These are phyloP conservation scores for Trichothecium sympodiale DNA, from an alignment of 2,329 filamentous ascomycete species.

Conservation along the genomic window DNA sequence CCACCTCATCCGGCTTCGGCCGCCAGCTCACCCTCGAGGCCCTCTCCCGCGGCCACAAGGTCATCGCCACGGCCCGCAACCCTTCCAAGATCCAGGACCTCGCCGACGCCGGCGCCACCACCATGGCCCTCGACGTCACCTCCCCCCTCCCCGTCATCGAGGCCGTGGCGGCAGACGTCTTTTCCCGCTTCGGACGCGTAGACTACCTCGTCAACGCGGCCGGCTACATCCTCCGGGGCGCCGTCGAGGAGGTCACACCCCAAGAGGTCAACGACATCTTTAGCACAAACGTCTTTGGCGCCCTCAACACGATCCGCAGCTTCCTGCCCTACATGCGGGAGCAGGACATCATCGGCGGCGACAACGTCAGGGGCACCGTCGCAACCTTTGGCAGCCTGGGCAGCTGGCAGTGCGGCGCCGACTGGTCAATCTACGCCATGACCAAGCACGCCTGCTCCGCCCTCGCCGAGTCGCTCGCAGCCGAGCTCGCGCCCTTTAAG, in stretches of 20 bases:
- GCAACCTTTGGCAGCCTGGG: constrained; percentile 36
- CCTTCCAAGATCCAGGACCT: constrained; percentile 28
- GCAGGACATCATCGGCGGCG: constrained; percentile 13
- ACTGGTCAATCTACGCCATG: constrained; percentile 28
- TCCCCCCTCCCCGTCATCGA: constrained; percentile 23
- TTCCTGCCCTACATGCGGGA: constrained; percentile 35
- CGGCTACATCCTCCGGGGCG: constrained; percentile 30
- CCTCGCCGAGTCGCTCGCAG: constrained; percentile 29
- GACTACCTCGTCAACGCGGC: constrained; percentile 38
- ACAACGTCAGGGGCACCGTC: constrained; percentile 16
- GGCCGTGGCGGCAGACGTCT: constrained; percentile 19
- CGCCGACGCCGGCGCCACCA: constrained; percentile 27
- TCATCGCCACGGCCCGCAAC: constrained; percentile 38
- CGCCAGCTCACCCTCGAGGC: constrained; percentile 29
- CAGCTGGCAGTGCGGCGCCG: constrained; percentile 27
- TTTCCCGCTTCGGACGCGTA: constrained; percentile 23
- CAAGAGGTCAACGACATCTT: constrained; percentile 27
- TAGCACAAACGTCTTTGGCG: constrained; percentile 43
- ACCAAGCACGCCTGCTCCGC: constrained; percentile 35
- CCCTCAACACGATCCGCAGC: constrained; percentile 34
- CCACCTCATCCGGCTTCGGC: constrained; percentile 40
- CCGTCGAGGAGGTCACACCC: constrained; percentile 26
- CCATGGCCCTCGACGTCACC: constrained; percentile 36
- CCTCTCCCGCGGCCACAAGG: constrained; percentile 33
- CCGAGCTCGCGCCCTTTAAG: constrained; percentile 33